Evolutionary conservation across 768 basidiomycete genomes (phyloP).

Genomic region (Omphalotus guepiniiformis): DNA sequence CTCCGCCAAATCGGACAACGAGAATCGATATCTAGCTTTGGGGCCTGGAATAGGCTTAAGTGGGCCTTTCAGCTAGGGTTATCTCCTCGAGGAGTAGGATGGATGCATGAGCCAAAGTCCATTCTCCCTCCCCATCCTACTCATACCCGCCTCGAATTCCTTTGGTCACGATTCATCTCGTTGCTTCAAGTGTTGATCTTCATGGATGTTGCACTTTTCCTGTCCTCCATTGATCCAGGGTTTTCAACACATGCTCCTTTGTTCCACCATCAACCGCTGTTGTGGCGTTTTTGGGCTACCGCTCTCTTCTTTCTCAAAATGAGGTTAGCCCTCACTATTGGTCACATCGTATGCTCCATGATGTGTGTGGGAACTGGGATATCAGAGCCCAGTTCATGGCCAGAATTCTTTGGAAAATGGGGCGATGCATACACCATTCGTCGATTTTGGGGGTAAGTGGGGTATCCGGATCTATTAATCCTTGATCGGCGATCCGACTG

Average conservation of each 20-base stretch:
- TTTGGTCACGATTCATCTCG: background rate
- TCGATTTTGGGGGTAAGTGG: background rate
- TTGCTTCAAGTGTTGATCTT: background rate
- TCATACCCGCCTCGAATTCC: background rate
- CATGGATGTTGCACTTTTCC: background rate
- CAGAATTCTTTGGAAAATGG: background rate
- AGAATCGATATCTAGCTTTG: conserved; percentile 7
- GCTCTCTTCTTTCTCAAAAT: background rate
- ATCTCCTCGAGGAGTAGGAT: conserved; percentile 9
- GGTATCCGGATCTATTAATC: background rate
- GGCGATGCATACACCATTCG: conserved; percentile 1
- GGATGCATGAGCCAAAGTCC: conserved; percentile 9
- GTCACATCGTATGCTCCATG: no score
- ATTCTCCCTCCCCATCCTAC: conserved; percentile 11
- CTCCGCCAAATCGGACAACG: conserved; percentile 4
- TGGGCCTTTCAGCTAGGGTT: conserved; percentile 8
- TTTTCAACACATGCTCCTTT: background rate
- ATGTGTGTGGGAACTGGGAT: background rate
- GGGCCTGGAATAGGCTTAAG: conserved; percentile 6
- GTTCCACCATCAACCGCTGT: background rate
- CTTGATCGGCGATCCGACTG: background rate
- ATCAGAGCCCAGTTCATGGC: background rate
- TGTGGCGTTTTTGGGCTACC: background rate
- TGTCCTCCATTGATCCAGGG: background rate
- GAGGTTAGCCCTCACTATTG: background rate